These are phyloP conservation scores for Diaporthe citriasiana DNA, from an alignment of 2,329 filamentous ascomycete species.

Conservation along the genomic window DNA sequence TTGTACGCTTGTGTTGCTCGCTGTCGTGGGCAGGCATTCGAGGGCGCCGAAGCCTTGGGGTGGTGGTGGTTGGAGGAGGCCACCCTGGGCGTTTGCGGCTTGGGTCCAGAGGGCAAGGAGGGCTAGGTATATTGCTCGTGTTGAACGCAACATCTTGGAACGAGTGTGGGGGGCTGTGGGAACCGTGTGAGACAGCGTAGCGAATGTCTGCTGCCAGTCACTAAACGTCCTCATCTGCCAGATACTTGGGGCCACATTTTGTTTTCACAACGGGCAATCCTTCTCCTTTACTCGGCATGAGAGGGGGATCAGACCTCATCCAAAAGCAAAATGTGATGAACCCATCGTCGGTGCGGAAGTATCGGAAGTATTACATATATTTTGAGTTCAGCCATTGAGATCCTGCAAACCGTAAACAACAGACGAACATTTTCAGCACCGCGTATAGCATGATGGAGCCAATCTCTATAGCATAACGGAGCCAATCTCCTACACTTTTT, in stretches of 20 bases:
- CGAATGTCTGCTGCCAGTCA: neutral
- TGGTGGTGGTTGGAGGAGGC: neutral
- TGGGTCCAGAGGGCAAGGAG: neutral
- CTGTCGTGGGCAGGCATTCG: neutral
- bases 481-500: neutral
- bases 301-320: neutral
- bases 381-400: conserved; percentile 18
- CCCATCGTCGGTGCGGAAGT: neutral
- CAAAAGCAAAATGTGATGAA: conserved; percentile 1
- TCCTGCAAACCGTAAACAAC: conserved; percentile 2
- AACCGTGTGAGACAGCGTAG: neutral
- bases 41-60: conserved; percentile 8
- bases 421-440: neutral
- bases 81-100: neutral
- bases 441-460: neutral
- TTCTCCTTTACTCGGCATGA: neutral
- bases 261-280: rapidly evolving
- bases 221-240: neutral
- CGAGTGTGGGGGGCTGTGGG: neutral
- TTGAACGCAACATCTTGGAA: neutral
- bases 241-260: neutral
- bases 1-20: neutral
- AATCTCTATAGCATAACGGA: neutral
- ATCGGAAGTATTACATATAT: too few species aligned
- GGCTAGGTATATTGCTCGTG: neutral